phyloP scores from a whole-genome alignment of 352 stramenopile genomes.

The Phytophthora cactorum region DNA sequence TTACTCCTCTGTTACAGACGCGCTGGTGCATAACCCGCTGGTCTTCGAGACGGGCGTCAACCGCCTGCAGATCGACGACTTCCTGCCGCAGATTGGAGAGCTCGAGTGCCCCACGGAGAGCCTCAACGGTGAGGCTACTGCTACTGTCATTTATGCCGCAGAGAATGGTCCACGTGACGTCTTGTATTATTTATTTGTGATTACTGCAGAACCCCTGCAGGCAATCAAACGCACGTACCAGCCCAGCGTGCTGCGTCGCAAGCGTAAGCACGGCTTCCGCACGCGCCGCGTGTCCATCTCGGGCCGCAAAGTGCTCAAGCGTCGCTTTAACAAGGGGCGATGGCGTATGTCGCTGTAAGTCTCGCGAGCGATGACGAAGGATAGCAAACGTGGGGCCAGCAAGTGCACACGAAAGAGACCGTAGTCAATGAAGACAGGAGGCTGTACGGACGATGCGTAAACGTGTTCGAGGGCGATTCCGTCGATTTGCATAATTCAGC shows the following conservation, averaged over 20 bases:
- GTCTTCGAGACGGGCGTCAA: constrained; percentile 49
- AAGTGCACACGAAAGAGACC: constrained; percentile 4
- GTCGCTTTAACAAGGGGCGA: constrained; percentile 81
- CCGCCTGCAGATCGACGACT: constrained; percentile 42
- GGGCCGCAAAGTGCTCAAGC: constrained; percentile 80
- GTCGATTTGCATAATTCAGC: constrained; percentile 1
- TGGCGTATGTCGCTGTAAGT: constrained; percentile 86
- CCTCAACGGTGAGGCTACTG: constrained; percentile 44
- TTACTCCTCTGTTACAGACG: constrained; percentile 25
- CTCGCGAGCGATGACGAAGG: constrained; percentile 7
- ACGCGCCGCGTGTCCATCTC: constrained; percentile 77
- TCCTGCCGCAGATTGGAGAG: constrained; percentile 43
- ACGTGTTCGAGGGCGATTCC: not conserved
- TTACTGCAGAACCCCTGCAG: constrained; percentile 62
- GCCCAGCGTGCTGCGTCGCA: constrained; percentile 84
- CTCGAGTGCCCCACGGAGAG: constrained; percentile 55
- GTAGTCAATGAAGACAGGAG: constrained; percentile 13
- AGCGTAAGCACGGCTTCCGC: constrained; percentile 89
- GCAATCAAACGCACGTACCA: constrained; percentile 89
- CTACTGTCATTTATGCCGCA: constrained; percentile 2
- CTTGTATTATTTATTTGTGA: not conserved
- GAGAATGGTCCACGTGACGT: not conserved
- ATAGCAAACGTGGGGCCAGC: constrained; percentile 17
- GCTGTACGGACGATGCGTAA: not conserved
- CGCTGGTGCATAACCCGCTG: constrained; percentile 45